phyloP scores from a whole-genome alignment of 2,329 filamentous ascomycete genomes.

The Plenodomus biglobosus region DNA sequence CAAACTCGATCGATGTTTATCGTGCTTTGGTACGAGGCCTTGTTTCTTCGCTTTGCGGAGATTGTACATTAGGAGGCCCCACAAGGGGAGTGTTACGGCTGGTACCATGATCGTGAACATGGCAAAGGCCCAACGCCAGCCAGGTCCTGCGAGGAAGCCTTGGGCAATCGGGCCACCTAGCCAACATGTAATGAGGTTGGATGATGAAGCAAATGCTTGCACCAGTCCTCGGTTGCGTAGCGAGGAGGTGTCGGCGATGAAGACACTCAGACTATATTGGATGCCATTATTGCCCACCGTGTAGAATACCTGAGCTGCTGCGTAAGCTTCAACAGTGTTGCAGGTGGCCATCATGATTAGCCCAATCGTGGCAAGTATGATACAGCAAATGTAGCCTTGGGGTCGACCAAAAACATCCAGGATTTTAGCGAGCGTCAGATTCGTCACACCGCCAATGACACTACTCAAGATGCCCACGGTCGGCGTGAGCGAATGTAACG shows the following conservation, averaged over 20 bases:
- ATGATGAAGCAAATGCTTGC: constrained; percentile 49
- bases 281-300: constrained; percentile 4
- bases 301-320: constrained; percentile 66
- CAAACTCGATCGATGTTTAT: constrained; percentile 48
- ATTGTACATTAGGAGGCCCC: constrained; percentile 57
- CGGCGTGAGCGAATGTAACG: constrained; percentile 33
- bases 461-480: constrained; percentile 36
- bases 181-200: constrained; percentile 22
- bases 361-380: constrained; percentile 17
- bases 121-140: constrained; percentile 68
- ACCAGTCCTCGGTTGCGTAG: constrained; percentile 63
- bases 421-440: constrained; percentile 42
- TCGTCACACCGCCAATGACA: constrained; percentile 38
- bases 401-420: constrained; percentile 44
- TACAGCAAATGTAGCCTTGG: constrained; percentile 36
- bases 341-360: constrained; percentile 68
- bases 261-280: constrained; percentile 18
- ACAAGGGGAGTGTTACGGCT: constrained; percentile 61
- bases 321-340: constrained; percentile 60
- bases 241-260: constrained; percentile 59
- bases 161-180: constrained; percentile 17
- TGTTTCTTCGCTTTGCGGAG: constrained; percentile 59
- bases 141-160: constrained; percentile 49
- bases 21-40: constrained; percentile 51
- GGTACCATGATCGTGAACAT: constrained; percentile 65